Percentiles rank a stretch among this genome's conserved stretches.
These are phyloP conservation scores for Penicillium soppii DNA, from an alignment of 495 filamentous ascomycete genomes.

Conservation along the genomic window DNA sequence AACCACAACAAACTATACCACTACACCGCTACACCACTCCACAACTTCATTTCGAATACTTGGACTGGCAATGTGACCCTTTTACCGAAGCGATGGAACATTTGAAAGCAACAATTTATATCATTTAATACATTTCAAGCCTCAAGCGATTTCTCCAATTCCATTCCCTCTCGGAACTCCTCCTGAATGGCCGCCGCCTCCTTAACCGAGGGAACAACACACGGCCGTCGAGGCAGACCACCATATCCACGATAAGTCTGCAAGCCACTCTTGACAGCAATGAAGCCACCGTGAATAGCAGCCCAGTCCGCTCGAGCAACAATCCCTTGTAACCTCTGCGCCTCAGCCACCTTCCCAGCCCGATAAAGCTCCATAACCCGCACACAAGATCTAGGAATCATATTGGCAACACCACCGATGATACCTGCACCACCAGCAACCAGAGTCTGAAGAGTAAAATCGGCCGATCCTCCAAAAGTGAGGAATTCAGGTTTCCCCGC, in stretches of 20 bases:
- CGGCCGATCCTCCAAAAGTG: slow-evolving; percentile 83
- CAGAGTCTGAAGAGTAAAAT: slow-evolving; percentile 84
- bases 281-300: slow-evolving; percentile 80
- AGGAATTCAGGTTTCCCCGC: slow-evolving; percentile 66
- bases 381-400: slow-evolving; percentile 76
- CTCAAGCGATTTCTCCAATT: slow-evolving; percentile 60
- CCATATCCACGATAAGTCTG: slow-evolving; percentile 77
- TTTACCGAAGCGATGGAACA: no score
- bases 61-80: no score
- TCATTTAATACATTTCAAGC: slow-evolving; percentile 8
- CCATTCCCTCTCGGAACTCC: slow-evolving; percentile 71
- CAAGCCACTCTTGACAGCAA: slow-evolving; percentile 80
- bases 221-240: slow-evolving; percentile 71
- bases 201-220: slow-evolving; percentile 64
- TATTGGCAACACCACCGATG: slow-evolving; percentile 81
- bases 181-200: slow-evolving; percentile 63
- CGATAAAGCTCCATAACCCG: slow-evolving; percentile 70
- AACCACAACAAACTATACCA: neutral
- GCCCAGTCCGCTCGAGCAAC: slow-evolving; percentile 85
- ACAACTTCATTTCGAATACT: no score
- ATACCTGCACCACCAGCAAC: slow-evolving; percentile 83
- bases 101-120: neutral
- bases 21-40: no score
- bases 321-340: slow-evolving; percentile 73
- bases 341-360: slow-evolving; percentile 66